Evolutionary conservation across 257 asterid species (phyloP).

Genomic region (Fraxinus cuspidata): DNA sequence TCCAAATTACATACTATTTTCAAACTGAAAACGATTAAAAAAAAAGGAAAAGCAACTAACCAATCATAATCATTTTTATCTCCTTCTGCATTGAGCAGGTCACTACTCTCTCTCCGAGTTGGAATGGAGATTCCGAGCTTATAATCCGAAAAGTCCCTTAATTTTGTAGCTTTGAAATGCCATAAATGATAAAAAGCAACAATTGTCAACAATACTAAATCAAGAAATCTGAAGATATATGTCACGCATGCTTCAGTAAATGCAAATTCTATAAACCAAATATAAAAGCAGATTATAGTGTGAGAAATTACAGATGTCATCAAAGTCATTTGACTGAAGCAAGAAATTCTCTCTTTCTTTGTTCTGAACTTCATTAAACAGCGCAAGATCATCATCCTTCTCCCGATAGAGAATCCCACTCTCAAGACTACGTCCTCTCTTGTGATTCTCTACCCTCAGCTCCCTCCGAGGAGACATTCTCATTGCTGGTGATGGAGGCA

Average conservation of each 20-base stretch:
- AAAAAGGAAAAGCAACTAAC: conserved; percentile 44
- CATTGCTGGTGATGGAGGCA: conserved; percentile 93
- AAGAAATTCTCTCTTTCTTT: conserved; percentile 76
- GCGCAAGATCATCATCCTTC: conserved; percentile 86
- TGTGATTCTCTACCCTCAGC: conserved; percentile 69
- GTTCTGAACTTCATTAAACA: conserved; percentile 87
- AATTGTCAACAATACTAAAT: conserved; percentile 31
- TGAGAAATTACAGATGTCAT: conserved; percentile 69
- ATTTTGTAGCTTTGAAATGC: conserved; percentile 61
- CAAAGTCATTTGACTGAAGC: conserved; percentile 81
- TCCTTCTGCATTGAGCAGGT: conserved; percentile 80
- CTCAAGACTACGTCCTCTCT: conserved; percentile 85
- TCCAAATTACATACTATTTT: conserved; percentile 2
- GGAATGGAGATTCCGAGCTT: conserved; percentile 79
- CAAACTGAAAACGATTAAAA: conserved; percentile 11
- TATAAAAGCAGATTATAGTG: conserved; percentile 26
- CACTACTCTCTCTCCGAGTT: conserved; percentile 84
- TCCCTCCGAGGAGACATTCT: conserved; percentile 83
- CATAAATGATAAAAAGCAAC: conserved; percentile 34
- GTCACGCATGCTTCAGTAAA: conserved; percentile 12
- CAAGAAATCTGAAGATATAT: conserved; percentile 18
- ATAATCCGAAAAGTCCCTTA: conserved; percentile 58
- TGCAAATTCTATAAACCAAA: conserved; percentile 28
- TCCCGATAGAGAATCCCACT: conserved; percentile 59
- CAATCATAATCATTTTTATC: conserved; percentile 96